phyloP scores from a whole-genome alignment of 192 early-diverging fungal species.

The Obelidium mucronatum region DNA sequence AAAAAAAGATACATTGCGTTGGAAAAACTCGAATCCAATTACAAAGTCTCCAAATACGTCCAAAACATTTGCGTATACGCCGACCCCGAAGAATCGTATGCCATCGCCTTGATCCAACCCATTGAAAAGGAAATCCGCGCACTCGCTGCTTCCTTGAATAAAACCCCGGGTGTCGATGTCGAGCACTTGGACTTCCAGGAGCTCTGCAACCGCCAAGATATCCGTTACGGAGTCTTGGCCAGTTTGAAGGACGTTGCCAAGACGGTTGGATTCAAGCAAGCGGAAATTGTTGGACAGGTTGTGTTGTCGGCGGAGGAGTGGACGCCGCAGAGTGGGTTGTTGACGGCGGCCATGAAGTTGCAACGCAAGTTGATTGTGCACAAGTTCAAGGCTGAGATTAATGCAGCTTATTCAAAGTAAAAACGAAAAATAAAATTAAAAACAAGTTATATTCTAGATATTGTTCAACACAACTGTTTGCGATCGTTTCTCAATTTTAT shows the following conservation, averaged over 20 bases:
- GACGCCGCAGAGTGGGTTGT: slow-evolving; percentile 52
- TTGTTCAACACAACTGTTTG: too few species aligned
- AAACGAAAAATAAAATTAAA: too few species aligned
- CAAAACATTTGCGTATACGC: slow-evolving; percentile 71
- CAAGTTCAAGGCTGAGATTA: slow-evolving; percentile 54
- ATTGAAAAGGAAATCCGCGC: slow-evolving; percentile 54
- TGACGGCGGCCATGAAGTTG: slow-evolving; percentile 92
- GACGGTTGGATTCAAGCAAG: slow-evolving; percentile 68
- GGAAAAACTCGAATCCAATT: slow-evolving; percentile 92
- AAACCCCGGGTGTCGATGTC: slow-evolving; percentile 36
- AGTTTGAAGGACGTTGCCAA: slow-evolving; percentile 69
- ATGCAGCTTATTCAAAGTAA: not conserved
- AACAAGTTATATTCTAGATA: too few species aligned
- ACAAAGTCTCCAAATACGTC: slow-evolving; percentile 76
- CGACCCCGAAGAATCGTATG: slow-evolving; percentile 72
- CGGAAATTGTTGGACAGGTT: slow-evolving; percentile 77
- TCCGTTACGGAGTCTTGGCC: slow-evolving; percentile 56
- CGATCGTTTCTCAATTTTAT: too few species aligned
- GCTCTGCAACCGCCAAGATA: slow-evolving; percentile 52
- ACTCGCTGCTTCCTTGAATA: slow-evolving; percentile 26
- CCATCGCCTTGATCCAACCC: slow-evolving; percentile 81
- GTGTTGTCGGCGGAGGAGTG: slow-evolving; percentile 80
- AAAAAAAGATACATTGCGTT: slow-evolving; percentile 75
- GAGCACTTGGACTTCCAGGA: slow-evolving; percentile 52
- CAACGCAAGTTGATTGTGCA: slow-evolving; percentile 80